Evolutionary conservation across 164 flowering plant species (phyloP), one percentile per base, ranked within the genome.

Genomic region (Vitis riparia): DNA sequence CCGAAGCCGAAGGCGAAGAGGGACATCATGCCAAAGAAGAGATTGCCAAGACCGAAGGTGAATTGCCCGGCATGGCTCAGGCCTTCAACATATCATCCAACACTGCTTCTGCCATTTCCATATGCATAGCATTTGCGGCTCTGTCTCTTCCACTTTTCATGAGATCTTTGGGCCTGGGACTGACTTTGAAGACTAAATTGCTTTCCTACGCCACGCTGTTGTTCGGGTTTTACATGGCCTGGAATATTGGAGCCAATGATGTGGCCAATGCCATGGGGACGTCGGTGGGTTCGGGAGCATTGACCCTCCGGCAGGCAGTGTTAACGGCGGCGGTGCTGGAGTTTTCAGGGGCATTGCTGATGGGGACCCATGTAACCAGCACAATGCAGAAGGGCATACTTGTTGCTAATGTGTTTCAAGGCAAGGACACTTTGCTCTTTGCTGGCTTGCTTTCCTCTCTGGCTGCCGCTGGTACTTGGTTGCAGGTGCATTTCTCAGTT

Each of bases 251-350:
- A 44, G 98, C 98, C 11, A 94, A 94, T 59, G 98, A 94, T 69
- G 98, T 94, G 59, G 98, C 98, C 11, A 94, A 94, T 76, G 98
- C 98, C 17, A 92, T 92, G 97, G 98, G 98, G 61, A 94, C 98
- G 37, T 92, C 97, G 5, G 98, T 94, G 14, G 98, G 98, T 1
- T 92, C 97, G 0, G 97, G 98, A 14, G 99, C 99, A 12, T 76
- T 96, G 75, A 79, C 89, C 47, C 85, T 91, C 15, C 71, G 93
- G 71, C 97, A 93, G 82, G 99, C 99, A 3, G 98, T 93, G 76
- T 11, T 93, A 68, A 89, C 85, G 3, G 99, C 99, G 0, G 97
- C 91, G 0, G 87, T 96, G 61, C 68, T 96, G 60, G 99, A 96
- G 81, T 96, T 93, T 66, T 93, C 95, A 0, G 99, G 99, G 58